A percentile compares a stretch with the other conserved stretches of the same genome.
Evolutionary conservation across 768 basidiomycete genomes (phyloP).

Genomic region (Pleurotus salmoneostramineus): DNA sequence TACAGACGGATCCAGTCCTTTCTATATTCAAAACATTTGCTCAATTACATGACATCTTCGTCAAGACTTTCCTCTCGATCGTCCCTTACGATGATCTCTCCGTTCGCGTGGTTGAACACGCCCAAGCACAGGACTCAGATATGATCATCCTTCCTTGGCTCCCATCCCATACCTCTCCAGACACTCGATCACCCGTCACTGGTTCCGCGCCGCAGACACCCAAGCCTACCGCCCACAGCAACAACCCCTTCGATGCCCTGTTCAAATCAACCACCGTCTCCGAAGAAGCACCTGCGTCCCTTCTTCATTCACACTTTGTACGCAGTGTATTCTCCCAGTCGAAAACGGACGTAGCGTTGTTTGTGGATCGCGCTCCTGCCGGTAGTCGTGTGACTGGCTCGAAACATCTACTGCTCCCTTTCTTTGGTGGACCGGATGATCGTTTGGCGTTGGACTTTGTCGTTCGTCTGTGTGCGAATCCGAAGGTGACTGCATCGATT

Average conservation of each 20-base stretch:
- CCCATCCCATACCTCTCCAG: constrained; percentile 27
- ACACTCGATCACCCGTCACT: constrained; percentile 4
- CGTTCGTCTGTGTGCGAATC: constrained; percentile 74
- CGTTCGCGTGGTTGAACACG: constrained; percentile 64
- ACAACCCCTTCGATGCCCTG: constrained; percentile 72
- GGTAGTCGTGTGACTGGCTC: constrained; percentile 19
- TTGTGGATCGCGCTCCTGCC: constrained; percentile 55
- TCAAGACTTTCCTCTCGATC: constrained; percentile 65
- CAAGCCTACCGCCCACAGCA: constrained; percentile 11
- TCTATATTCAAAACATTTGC: constrained; percentile 77
- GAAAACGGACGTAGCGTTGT: constrained; percentile 75
- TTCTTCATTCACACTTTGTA: constrained; percentile 79
- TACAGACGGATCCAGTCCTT: constrained; percentile 70
- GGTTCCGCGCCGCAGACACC: constrained; percentile 8
- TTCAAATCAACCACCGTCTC: constrained; percentile 33
- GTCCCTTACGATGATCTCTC: constrained; percentile 77
- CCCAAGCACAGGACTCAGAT: constrained; percentile 53
- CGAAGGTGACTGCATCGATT: constrained; percentile 69
- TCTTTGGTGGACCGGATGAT: constrained; percentile 95
- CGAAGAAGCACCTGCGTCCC: constrained; percentile 40
- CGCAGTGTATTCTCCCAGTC: constrained; percentile 74
- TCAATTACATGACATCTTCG: constrained; percentile 61
- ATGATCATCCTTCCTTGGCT: constrained; percentile 86
- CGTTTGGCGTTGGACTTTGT: constrained; percentile 82
- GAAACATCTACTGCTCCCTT: constrained; percentile 76